These are phyloP conservation scores for Silene conica DNA, from an alignment of 148 eudicot genomes.

Conservation along the genomic window DNA sequence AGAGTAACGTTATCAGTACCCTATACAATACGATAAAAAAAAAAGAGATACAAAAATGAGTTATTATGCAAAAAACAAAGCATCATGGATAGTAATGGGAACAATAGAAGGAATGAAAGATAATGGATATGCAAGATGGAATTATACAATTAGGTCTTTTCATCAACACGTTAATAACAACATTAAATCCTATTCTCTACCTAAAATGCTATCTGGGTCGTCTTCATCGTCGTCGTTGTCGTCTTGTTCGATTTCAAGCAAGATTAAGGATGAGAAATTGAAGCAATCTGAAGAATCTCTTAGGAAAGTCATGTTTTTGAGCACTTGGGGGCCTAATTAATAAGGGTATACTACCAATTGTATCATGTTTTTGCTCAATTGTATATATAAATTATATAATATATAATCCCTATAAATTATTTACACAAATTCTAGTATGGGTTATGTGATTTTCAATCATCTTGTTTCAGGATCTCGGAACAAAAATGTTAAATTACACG, in stretches of 20 bases:
- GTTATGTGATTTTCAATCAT: too few species aligned
- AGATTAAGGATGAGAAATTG: constrained; percentile 9
- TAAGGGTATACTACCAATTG: not conserved
- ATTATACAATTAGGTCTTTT: constrained; percentile 17
- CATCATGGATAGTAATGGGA: constrained; percentile 14
- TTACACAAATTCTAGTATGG: too few species aligned
- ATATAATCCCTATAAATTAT: too few species aligned
- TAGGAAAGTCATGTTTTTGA: constrained; percentile 24
- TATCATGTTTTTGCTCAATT: not conserved
- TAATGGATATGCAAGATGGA: constrained; percentile 24
- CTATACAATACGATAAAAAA: too few species aligned
- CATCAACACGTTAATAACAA: constrained; percentile 11
- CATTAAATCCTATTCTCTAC: constrained; percentile 14
- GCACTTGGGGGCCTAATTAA: constrained; percentile 19
- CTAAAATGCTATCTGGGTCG: constrained; percentile 5
- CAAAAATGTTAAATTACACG: too few species aligned
- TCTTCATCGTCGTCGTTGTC: not conserved
- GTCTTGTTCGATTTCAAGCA: not conserved
- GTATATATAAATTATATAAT: too few species aligned
- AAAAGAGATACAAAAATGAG: too few species aligned
- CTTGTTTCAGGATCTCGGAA: too few species aligned
- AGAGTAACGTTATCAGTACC: too few species aligned
- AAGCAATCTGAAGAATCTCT: constrained; percentile 20
- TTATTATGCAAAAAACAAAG: constrained; percentile 1
- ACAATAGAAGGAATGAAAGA: constrained; percentile 21